Percentiles rank a stretch among this genome's conserved stretches.
These are phyloP conservation scores for Plasmodium falciparum DNA, from an alignment of 169 alveolate species.

Conservation along the genomic window DNA sequence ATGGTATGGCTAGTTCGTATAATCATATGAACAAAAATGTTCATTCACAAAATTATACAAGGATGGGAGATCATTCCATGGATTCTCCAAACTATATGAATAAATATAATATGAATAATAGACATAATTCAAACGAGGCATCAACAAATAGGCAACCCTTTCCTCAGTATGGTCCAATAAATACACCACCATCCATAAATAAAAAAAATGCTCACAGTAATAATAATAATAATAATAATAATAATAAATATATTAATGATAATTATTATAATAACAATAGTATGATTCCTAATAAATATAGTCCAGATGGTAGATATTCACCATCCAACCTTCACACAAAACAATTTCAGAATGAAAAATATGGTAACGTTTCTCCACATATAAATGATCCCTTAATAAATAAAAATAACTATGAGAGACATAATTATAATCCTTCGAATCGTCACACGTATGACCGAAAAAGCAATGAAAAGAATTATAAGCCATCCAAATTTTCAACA, in stretches of 20 bases:
- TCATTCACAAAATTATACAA: slow-evolving; percentile 5
- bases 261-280: not conserved
- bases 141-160: slow-evolving; percentile 2
- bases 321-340: not conserved
- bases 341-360: slow-evolving; percentile 3
- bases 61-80: not conserved
- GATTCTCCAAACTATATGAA: not conserved
- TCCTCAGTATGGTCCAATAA: too few relatives aligned
- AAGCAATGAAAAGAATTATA: not conserved
- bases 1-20: not conserved
- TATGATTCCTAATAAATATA: not conserved
- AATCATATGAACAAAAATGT: slow-evolving; percentile 4
- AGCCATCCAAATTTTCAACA: not conserved
- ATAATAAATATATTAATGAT: slow-evolving; percentile 1
- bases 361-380: slow-evolving; percentile 6
- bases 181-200: not conserved
- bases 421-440: not conserved
- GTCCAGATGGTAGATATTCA: not conserved
- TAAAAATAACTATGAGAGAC: slow-evolving; percentile 3
- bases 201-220: not conserved
- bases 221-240: not conserved
- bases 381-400: slow-evolving; percentile 18
- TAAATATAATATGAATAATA: slow-evolving; percentile 22
- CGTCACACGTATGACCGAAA: not conserved
- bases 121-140: too few relatives aligned